Evolutionary conservation across 768 basidiomycete genomes (phyloP).

Genomic region (Amanita molliuscula): DNA sequence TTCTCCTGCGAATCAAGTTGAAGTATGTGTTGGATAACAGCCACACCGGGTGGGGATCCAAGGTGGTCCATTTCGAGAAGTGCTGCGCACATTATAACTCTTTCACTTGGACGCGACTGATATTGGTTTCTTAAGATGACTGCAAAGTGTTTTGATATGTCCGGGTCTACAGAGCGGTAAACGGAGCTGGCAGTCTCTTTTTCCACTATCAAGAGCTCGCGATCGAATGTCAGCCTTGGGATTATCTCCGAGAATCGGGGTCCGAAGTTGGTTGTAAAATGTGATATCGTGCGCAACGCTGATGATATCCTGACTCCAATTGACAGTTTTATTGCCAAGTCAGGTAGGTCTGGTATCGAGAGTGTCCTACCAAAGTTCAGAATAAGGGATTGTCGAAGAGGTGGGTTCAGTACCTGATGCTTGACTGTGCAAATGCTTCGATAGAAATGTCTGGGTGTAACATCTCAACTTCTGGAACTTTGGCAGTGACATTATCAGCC

Average conservation of each 20-base stretch:
- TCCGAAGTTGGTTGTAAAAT: constrained; percentile 46
- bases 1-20: constrained; percentile 36
- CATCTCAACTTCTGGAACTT: constrained; percentile 31
- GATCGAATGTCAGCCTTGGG: constrained; percentile 35
- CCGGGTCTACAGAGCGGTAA: constrained; percentile 29
- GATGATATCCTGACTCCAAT: constrained; percentile 51
- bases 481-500: constrained; percentile 29
- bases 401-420: constrained; percentile 32
- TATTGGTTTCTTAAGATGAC: constrained; percentile 37
- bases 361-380: constrained; percentile 28
- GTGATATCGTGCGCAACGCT: constrained; percentile 46
- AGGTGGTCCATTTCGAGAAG: constrained; percentile 43
- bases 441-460: constrained; percentile 31
- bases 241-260: constrained; percentile 46
- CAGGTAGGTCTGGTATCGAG: constrained; percentile 31
- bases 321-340: constrained; percentile 38
- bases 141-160: constrained; percentile 42
- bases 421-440: constrained; percentile 37
- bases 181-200: constrained; percentile 40
- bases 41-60: constrained; percentile 26
- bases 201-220: constrained; percentile 31
- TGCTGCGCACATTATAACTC: constrained; percentile 38
- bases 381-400: not conserved
- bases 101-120: constrained; percentile 27
- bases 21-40: constrained; percentile 37